Conservation (phyloP, 164 flowering plant species). For the Amborella trichopoda region DNA sequence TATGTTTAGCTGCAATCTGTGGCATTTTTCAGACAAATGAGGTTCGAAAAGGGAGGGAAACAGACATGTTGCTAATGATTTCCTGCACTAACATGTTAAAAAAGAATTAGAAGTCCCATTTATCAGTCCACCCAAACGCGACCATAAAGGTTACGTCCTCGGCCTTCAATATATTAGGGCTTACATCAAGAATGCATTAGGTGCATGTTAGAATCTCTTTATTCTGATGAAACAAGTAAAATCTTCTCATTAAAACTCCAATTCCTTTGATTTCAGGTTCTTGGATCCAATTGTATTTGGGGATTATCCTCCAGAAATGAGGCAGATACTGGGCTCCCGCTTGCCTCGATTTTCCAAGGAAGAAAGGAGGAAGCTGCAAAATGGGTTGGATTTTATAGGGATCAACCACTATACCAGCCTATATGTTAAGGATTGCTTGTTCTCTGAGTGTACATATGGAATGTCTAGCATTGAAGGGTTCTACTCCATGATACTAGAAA, state of each 20-base stretch:
- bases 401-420: conserved; percentile 9
- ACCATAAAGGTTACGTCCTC: background rate
- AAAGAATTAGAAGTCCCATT: background rate
- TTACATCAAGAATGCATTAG: background rate
- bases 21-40: no score
- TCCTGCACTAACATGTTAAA: background rate
- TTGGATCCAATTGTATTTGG: conserved; percentile 32
- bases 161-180: background rate
- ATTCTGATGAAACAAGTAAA: background rate
- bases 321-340: conserved; percentile 7
- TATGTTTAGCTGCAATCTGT: no score
- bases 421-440: conserved; percentile 15
- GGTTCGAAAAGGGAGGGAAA: no score
- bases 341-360: conserved; percentile 17
- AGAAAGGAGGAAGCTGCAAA: conserved; percentile 12
- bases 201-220: background rate
- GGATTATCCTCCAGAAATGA: conserved; percentile 32
- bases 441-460: background rate
- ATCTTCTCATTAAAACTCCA: background rate
- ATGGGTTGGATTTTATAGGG: conserved; percentile 28
- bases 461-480: background rate
- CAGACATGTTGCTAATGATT: no score
- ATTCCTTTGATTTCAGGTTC: conserved; percentile 15
- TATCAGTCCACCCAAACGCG: background rate
- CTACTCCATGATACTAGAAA: conserved; percentile 1